Conservation (phyloP, 2,329 filamentous ascomycete species). For the Aspergillus nomiae region DNA sequence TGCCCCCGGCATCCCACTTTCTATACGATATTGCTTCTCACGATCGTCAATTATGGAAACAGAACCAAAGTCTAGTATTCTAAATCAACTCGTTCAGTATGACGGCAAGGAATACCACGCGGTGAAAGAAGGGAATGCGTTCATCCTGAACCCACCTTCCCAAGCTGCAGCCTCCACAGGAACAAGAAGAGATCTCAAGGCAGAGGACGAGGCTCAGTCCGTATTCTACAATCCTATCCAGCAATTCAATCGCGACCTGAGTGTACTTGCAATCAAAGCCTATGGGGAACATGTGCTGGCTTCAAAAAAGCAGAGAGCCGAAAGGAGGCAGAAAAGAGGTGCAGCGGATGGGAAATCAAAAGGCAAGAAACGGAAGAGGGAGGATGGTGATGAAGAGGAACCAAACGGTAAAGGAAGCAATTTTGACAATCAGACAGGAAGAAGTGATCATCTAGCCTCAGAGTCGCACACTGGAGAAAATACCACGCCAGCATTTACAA, state of each 20-base stretch:
- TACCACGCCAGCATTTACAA: constrained; percentile 63
- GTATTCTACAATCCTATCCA: constrained; percentile 99
- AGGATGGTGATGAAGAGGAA: constrained; percentile 27
- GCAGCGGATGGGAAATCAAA: constrained; percentile 35
- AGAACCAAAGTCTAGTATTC: constrained; percentile 13
- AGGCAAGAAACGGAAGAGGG: constrained; percentile 42
- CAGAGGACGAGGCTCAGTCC: constrained; percentile 66
- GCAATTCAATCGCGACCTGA: constrained; percentile 96
- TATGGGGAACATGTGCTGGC: constrained; percentile 71
- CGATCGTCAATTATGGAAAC: constrained; percentile 21
- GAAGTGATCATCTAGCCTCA: constrained; percentile 12
- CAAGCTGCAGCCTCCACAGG: constrained; percentile 45
- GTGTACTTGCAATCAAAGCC: constrained; percentile 85
- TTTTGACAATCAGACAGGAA: constrained; percentile 16
- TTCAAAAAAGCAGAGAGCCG: constrained; percentile 55
- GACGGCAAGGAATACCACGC: constrained; percentile 59
- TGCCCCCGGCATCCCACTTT: background rate
- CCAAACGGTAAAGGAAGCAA: constrained; percentile 24
- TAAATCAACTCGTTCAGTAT: constrained; percentile 41
- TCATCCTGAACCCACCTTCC: constrained; percentile 64
- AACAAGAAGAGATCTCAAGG: constrained; percentile 46
- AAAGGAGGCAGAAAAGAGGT: constrained; percentile 39
- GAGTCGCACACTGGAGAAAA: constrained; percentile 30
- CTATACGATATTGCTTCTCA: constrained; percentile 6
- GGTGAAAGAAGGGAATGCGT: constrained; percentile 67